Base-by-base conservation (phyloP, 805 yeast species). In the Diddensiella caesifluorescens region DNA sequence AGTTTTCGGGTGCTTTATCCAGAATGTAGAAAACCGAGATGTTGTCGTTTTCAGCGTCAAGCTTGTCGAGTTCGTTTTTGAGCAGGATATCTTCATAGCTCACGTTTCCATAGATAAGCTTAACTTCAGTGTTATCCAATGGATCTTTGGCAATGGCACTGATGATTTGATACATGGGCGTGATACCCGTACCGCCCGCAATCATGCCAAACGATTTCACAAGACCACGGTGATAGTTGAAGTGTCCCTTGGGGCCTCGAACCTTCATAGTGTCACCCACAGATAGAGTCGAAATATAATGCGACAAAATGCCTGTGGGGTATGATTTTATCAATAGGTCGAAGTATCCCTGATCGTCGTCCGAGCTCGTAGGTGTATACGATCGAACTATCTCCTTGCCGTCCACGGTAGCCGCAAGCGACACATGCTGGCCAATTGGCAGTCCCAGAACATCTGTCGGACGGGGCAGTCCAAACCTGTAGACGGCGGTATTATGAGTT, bases 171-270 rank as follows among this genome's bases (percentile, higher is more conserved):
- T 79, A 86, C 96, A 88, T 88, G 61, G 96, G 96, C 5, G 96
- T 83, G 56, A 88, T 83, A 62, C 97, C 95, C 31, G 96, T 86
- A 59, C 97, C 97, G 53, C 97, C 97, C 29, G 95, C 94, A 51
- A 89, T 80, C 97, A 88, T 88, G 38, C 83, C 87, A 44, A 88
- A 71, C 42, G 73, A 71, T 42, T 74, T 68, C 38, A 77, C 80
- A 78, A 83, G 77, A 63, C 84, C 84, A 52, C 88, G 84, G 37
- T 77, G 70, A 68, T 88, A 89, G 45, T 80, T 75, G 71, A 84
- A 87, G 57, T 79, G 79, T 7, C 97, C 97, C 67, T 85, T 85
- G 56, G 97, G 97, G 27, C 97, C 67, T 59, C 83, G 75, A 45
- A 87, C 83, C 42, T 77, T 78, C 55, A 88, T 80, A 30, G 73